Evolutionary conservation across 1,284 basidiomycete genomes (phyloP).

Genomic region (Sanguinoderma infundibulare): DNA sequence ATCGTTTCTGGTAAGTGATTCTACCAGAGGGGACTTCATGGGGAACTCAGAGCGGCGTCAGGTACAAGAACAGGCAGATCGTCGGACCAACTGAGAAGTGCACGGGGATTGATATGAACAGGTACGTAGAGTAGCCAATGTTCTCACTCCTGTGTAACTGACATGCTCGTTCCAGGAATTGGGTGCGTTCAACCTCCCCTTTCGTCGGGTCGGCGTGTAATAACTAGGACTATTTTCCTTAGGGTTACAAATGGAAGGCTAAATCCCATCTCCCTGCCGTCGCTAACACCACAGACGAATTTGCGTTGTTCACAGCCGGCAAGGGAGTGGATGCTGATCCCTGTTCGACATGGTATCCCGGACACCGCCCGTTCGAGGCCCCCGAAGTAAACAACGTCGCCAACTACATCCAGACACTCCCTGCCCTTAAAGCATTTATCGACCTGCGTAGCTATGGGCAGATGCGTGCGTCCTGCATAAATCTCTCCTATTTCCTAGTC

Average conservation of each 20-base stretch:
- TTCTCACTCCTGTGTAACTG: not conserved
- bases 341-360: slow-evolving; percentile 79
- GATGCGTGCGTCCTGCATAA: slow-evolving; percentile 66
- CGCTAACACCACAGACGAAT: slow-evolving; percentile 18
- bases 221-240: not conserved
- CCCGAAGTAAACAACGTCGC: slow-evolving; percentile 79
- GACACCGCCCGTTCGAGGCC: slow-evolving; percentile 73
- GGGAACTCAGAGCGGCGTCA: slow-evolving; percentile 22
- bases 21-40: too few relatives aligned
- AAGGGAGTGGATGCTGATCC: slow-evolving; percentile 45
- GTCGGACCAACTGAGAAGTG: slow-evolving; percentile 54
- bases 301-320: slow-evolving; percentile 31
- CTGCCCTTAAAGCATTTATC: slow-evolving; percentile 62
- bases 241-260: slow-evolving; percentile 70
- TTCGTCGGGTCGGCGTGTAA: not conserved
- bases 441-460: slow-evolving; percentile 88
- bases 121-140: slow-evolving; percentile 36
- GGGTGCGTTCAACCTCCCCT: slow-evolving; percentile 26
- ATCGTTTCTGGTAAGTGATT: slow-evolving; percentile 68
- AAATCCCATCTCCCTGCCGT: slow-evolving; percentile 33
- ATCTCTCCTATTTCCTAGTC: not conserved
- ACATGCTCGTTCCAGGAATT: slow-evolving; percentile 29
- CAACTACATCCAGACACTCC: slow-evolving; percentile 64
- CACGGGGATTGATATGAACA: slow-evolving; percentile 82
- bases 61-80: slow-evolving; percentile 80